A percentile compares a stretch with the other conserved stretches of the same genome.
Evolutionary conservation across 768 basidiomycete species (phyloP).

Genomic region (Lentinula detonsa): DNA sequence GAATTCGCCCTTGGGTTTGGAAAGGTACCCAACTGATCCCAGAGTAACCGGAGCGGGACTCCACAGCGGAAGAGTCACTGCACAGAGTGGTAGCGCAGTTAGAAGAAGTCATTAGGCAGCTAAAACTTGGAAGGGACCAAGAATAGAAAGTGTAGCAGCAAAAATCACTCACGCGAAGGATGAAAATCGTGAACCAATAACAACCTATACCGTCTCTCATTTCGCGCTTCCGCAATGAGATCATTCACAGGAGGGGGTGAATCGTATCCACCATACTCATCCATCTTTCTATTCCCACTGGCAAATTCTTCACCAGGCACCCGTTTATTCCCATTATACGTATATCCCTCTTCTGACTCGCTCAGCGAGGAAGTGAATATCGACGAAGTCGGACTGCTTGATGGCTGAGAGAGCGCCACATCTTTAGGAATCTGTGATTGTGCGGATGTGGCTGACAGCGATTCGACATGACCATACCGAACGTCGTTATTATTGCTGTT

Average conservation of each 20-base stretch:
- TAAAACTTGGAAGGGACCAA: neutral
- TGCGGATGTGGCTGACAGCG: neutral
- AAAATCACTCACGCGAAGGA: conserved; percentile 45
- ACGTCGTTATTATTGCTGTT: neutral
- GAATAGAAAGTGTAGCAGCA: neutral
- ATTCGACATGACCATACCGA: neutral
- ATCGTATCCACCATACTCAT: conserved; percentile 27
- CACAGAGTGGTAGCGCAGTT: neutral
- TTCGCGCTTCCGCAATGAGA: conserved; percentile 32
- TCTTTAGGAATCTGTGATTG: conserved; percentile 29
- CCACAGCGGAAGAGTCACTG: conserved; percentile 70
- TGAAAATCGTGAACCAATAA: conserved; percentile 66
- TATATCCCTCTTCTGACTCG: conserved; percentile 7
- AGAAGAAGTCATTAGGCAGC: neutral
- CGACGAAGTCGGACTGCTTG: conserved; percentile 24
- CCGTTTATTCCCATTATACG: neutral
- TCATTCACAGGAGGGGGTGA: conserved; percentile 33
- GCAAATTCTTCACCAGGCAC: neutral
- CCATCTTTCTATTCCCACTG: conserved; percentile 3
- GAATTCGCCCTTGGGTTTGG: conserved; percentile 62
- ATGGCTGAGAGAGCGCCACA: conserved; percentile 23
- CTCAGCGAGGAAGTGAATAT: conserved; percentile 21
- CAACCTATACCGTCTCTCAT: conserved; percentile 67
- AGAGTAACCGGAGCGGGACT: conserved; percentile 53
- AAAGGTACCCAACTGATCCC: conserved; percentile 73